These are phyloP conservation scores for Fusarium neocosmosporiellum DNA, from an alignment of 2,329 filamentous ascomycete genomes.

Conservation along the genomic window DNA sequence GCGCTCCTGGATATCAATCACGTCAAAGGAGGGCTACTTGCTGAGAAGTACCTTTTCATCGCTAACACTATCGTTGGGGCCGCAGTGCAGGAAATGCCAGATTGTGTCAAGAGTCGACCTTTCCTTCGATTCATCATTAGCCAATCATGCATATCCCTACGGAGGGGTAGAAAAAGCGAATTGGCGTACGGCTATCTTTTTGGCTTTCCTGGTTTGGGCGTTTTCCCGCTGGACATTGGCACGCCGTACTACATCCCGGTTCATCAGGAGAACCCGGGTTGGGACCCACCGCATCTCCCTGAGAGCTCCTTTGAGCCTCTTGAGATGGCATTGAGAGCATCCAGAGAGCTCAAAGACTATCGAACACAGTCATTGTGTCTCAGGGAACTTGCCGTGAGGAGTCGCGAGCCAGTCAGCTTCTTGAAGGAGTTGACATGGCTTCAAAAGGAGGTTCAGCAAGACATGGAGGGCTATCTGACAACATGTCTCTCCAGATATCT, in stretches of 20 bases:
- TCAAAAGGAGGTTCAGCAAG: background rate
- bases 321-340: background rate
- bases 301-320: background rate
- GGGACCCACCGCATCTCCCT: background rate
- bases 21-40: background rate
- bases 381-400: background rate
- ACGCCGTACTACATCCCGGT: background rate
- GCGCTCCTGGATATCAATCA: background rate
- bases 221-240: background rate
- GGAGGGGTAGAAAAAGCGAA: background rate
- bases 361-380: background rate
- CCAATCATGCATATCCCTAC: background rate
- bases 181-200: background rate
- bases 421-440: background rate
- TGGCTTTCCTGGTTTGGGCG: background rate
- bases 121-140: background rate
- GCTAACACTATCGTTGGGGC: background rate
- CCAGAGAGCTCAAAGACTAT: background rate
- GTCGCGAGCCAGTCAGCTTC: background rate
- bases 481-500: background rate
- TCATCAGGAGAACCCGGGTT: background rate
- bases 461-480: background rate
- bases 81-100: background rate
- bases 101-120: background rate
- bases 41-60: background rate